Evolutionary conservation across 2,329 filamentous ascomycete species (phyloP).

Genomic region (Mycogone perniciosa): DNA sequence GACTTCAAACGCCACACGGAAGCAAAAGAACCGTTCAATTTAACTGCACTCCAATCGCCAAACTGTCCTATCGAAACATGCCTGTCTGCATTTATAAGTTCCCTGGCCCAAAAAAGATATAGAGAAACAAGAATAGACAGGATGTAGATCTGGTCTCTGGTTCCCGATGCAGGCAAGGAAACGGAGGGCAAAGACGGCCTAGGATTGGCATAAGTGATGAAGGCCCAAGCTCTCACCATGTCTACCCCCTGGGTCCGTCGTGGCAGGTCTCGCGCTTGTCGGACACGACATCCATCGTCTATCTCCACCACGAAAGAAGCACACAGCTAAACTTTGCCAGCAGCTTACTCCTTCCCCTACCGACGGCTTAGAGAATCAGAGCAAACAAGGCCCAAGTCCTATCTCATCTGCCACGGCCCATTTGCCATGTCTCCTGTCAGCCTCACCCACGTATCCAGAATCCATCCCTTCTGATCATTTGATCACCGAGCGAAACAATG

Average conservation of each 20-base stretch:
- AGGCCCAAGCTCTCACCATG: constrained; percentile 1
- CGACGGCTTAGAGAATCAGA: neutral
- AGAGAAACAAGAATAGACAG: constrained; percentile 19
- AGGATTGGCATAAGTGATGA: constrained; percentile 1
- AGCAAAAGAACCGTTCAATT: constrained; percentile 25
- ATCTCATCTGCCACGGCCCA: constrained; percentile 8
- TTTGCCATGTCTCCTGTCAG: constrained; percentile 6
- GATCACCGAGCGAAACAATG: constrained; percentile 10
- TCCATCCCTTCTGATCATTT: constrained; percentile 8
- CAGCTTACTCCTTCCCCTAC: neutral
- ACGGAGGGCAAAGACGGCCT: constrained; percentile 3
- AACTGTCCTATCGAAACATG: constrained; percentile 43
- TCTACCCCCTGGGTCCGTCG: too few species aligned
- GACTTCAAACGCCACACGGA: neutral
- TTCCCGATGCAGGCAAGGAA: constrained; percentile 15
- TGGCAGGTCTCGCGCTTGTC: neutral
- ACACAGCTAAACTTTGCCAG: neutral
- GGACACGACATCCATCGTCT: neutral
- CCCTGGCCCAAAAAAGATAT: constrained; percentile 27
- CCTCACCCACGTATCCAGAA: constrained; percentile 12
- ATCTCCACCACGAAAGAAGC: neutral
- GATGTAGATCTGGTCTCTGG: constrained; percentile 17
- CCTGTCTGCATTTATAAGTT: constrained; percentile 32
- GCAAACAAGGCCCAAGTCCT: constrained; percentile 2
- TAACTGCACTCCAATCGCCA: constrained; percentile 48